These are phyloP conservation scores for Metschnikowia vanudenii DNA, from an alignment of 805 yeast genomes.

Conservation along the genomic window DNA sequence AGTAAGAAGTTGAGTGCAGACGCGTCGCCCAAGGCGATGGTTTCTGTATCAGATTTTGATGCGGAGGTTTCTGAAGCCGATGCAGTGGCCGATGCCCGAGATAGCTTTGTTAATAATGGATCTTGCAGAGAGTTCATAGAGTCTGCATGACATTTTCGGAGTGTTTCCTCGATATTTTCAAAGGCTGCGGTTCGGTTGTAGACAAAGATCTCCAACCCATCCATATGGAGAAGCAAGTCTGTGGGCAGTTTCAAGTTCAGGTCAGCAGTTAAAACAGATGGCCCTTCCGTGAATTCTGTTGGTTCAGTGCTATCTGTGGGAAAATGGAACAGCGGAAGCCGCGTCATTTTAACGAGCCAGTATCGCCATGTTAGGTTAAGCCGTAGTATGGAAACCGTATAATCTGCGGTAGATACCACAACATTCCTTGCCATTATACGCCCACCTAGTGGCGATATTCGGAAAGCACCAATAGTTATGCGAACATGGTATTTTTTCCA, in stretches of 20 bases:
- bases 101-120: background rate
- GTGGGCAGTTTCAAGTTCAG: conserved; percentile 51
- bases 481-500: conserved; percentile 65
- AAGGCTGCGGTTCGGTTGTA: conserved; percentile 81
- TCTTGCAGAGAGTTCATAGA: background rate
- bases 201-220: conserved; percentile 80
- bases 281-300: conserved; percentile 1
- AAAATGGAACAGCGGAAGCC: conserved; percentile 37
- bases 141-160: conserved; percentile 19
- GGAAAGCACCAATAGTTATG: conserved; percentile 67
- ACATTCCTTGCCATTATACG: conserved; percentile 75
- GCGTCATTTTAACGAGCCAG: conserved; percentile 59
- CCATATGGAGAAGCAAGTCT: conserved; percentile 55
- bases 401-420: conserved; percentile 69
- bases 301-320: conserved; percentile 2
- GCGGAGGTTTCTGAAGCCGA: conserved; percentile 2
- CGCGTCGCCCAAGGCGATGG: background rate
- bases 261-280: conserved; percentile 19
- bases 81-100: background rate
- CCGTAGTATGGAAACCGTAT: conserved; percentile 65
- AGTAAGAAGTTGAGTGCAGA: conserved; percentile 20
- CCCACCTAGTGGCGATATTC: conserved; percentile 80
- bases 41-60: background rate
- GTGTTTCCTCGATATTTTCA: conserved; percentile 53
- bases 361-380: conserved; percentile 87